Evolutionary conservation across 352 stramenopile genomes (phyloP).

Genomic region (Phytophthora boehmeriae): DNA sequence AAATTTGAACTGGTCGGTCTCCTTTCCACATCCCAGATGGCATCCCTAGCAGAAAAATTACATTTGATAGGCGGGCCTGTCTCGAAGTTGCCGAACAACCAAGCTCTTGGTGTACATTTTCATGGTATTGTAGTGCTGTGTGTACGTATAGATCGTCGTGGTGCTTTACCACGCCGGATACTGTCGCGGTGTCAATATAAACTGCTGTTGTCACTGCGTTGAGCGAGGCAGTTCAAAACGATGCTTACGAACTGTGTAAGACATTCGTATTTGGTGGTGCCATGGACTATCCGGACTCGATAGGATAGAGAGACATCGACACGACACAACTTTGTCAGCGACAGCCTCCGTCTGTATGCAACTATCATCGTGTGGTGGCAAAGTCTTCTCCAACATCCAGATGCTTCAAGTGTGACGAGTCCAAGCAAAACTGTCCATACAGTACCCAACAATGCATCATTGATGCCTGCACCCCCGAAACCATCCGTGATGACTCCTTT

Average conservation of each 20-base stretch:
- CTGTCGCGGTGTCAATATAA: background rate
- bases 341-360: no score
- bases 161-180: background rate
- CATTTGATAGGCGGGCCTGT: background rate
- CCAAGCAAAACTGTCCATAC: background rate
- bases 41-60: background rate
- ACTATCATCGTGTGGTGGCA: conserved; percentile 15
- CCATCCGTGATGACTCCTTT: no score
- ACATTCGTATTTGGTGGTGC: background rate
- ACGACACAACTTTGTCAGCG: background rate
- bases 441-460: background rate
- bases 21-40: conserved; percentile 1
- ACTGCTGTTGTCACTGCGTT: background rate
- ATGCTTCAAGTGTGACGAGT: background rate
- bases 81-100: background rate
- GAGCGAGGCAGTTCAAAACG: background rate
- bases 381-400: background rate
- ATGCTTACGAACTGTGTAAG: background rate
- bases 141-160: no score
- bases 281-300: background rate
- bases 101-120: no score
- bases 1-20: background rate
- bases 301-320: background rate
- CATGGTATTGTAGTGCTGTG: no score
- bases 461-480: no score